Conservation (phyloP, 73 alveolate genomes). For the Urostyla sp. region DNA sequence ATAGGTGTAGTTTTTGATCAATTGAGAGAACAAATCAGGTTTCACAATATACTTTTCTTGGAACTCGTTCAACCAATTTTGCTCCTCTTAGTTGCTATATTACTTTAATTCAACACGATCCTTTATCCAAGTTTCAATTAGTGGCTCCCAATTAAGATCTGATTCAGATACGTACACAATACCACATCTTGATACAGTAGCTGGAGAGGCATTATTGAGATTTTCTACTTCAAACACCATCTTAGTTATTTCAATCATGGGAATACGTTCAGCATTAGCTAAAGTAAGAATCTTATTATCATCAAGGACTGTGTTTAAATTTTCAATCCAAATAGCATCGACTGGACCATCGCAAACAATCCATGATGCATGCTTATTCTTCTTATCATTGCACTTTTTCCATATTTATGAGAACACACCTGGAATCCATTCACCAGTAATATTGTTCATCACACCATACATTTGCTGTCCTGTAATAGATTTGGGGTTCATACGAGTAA, state of each 20-base stretch:
- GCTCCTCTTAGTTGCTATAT: constrained; percentile 88
- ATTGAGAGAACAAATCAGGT: constrained; percentile 62
- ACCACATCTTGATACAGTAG: constrained; percentile 99
- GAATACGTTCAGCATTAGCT: constrained; percentile 99
- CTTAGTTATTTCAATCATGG: constrained; percentile 99
- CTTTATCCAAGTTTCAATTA: constrained; percentile 95
- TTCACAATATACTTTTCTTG: constrained; percentile 80
- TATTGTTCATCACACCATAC: constrained; percentile 98
- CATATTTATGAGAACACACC: constrained; percentile 99
- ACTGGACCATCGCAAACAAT: constrained; percentile 99
- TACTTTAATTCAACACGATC: constrained; percentile 90
- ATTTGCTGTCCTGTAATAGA: constrained; percentile 98
- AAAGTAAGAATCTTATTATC: constrained; percentile 99
- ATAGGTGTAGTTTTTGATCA: constrained; percentile 56
- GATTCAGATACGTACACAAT: constrained; percentile 98
- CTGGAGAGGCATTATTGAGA: constrained; percentile 99
- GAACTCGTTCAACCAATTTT: constrained; percentile 76
- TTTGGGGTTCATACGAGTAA: constrained; percentile 98
- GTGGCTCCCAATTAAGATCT: constrained; percentile 99
- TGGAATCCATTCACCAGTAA: constrained; percentile 99
- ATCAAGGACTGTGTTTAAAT: constrained; percentile 99
- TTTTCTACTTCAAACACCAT: constrained; percentile 99
- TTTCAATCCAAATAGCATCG: constrained; percentile 99
- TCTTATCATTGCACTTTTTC: constrained; percentile 98
- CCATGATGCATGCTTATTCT: constrained; percentile 98